Conservation (phyloP, 2,329 filamentous ascomycete genomes). For the Ophiosphaerella herpotricha region DNA sequence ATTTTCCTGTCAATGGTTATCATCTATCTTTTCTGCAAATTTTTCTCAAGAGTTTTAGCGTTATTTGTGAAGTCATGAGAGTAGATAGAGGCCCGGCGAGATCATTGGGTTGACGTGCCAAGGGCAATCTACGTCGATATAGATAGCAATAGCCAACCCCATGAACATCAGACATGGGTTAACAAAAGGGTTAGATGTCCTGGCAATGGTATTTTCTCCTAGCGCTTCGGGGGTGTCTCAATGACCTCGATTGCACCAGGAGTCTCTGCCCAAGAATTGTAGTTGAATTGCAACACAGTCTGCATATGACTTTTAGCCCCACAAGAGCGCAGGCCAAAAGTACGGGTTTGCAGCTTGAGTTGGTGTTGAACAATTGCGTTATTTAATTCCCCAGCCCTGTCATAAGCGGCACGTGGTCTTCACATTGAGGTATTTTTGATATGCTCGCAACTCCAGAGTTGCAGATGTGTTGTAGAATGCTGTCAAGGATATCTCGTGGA, state of each 20-base stretch:
- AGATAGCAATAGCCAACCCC: too few species aligned
- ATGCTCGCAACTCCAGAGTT: not conserved
- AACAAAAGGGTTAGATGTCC: too few species aligned
- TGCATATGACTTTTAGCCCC: constrained; percentile 30
- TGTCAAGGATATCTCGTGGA: constrained; percentile 37
- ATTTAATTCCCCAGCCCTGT: constrained; percentile 29
- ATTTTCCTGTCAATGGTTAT: too few species aligned
- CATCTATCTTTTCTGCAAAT: too few species aligned
- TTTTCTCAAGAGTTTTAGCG: too few species aligned
- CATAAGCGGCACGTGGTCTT: constrained; percentile 23
- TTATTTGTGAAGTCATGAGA: too few species aligned
- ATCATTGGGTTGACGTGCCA: too few species aligned
- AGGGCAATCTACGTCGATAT: too few species aligned
- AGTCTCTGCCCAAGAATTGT: constrained; percentile 33
- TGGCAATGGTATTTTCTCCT: too few species aligned
- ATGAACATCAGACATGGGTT: too few species aligned
- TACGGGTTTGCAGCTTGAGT: constrained; percentile 7
- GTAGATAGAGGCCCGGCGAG: too few species aligned
- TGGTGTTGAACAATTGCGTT: constrained; percentile 2
- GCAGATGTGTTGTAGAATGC: constrained; percentile 17
- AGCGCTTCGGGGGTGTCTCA: not conserved
- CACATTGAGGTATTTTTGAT: not conserved
- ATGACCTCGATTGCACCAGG: constrained; percentile 30
- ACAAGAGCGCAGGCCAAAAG: constrained; percentile 17
- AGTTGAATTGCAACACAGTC: constrained; percentile 23